Base-by-base conservation (phyloP, 805 yeast species). In the Barnettozyma siamensis region DNA sequence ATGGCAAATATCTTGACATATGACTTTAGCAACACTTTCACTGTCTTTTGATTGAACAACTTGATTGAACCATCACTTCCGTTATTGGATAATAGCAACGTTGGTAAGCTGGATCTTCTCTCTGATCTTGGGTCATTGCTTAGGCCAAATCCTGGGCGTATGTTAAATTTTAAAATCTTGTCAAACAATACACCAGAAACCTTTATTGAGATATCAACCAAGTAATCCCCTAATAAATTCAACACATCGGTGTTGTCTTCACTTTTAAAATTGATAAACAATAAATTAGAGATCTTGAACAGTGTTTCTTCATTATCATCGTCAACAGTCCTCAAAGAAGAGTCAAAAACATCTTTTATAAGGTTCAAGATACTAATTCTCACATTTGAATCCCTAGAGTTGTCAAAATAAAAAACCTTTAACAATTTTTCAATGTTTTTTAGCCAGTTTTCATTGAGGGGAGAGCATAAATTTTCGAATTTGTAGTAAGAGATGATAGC, bases 401-500 rank as follows among this genome's bases (percentile, higher is more conserved):
- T 40, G 24, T 54, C 54, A 51, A 59, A 54, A 52, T 64, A 71
- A 51, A 75, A 78, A 7, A 65, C 61, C n/a, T 65, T 60, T 28
- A 80, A 56, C 2, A 82, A 49, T 24, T 60, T 57, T 7, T 58
- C 55, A 31, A 76, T 62, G 46, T 75, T 74, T 2, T 59, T 65
- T 35, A 62, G 60, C 85, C 88, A 82, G 8, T 66, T 57, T 0
- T 70, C 63, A 24, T 72, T 59, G 6, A 78, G 55, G 10, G 78
- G 73, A 3, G 79, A 67, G 52, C 89, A 82, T 24, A 70, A 53
- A 40, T 72, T 69, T 39, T 75, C 74, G 11, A 66, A 63, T 4
- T 62, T 59, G 54, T 76, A 80, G 48, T 63, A 70, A 3, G 64
- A 58, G 21, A 83, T 55, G 3, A 83, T 69, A 38, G 64, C 67